Evolutionary conservation across 139 green algal species (phyloP).

Genomic region (Micractinium sp.): DNA sequence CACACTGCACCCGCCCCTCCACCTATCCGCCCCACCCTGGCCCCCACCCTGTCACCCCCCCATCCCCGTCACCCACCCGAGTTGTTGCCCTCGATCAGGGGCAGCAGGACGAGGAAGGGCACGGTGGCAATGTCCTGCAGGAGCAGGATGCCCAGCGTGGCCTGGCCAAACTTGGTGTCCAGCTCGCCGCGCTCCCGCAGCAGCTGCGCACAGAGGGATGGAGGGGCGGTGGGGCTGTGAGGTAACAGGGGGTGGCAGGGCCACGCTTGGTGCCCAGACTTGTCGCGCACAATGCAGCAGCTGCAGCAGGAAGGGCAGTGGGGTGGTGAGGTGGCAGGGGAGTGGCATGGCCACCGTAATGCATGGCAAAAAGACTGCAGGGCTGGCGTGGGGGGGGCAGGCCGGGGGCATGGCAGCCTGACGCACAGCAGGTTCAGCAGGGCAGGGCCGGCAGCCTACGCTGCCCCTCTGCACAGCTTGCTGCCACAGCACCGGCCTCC

Average conservation of each 20-base stretch:
- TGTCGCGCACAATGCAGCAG: background rate
- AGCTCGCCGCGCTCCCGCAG: conserved; percentile 88
- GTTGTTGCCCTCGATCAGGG: conserved; percentile 69
- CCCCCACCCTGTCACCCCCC: background rate
- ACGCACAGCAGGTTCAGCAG: too few relatives aligned
- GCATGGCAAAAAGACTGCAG: background rate
- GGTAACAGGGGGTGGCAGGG: too few relatives aligned
- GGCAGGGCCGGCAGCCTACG: background rate
- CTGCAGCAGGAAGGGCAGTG: background rate
- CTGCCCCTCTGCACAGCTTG: background rate
- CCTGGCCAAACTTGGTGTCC: conserved; percentile 82
- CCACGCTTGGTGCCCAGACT: background rate
- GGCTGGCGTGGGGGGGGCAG: too few relatives aligned
- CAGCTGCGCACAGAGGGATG: conserved; percentile 71
- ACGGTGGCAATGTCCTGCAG: conserved; percentile 95
- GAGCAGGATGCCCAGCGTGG: conserved; percentile 96
- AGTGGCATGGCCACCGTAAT: too few relatives aligned
- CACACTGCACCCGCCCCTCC: background rate
- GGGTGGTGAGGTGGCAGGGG: too few relatives aligned
- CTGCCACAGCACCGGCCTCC: background rate
- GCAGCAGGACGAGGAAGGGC: conserved; percentile 92
- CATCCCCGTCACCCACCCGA: conserved; percentile 10
- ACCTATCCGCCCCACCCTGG: conserved; percentile 1
- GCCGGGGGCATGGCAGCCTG: too few relatives aligned
- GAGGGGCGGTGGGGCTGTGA: too few relatives aligned